Percentiles rank a stretch among this genome's conserved stretches.
Conservation (phyloP, 345 rosid genomes). For the Rubroshorea leprosula region DNA sequence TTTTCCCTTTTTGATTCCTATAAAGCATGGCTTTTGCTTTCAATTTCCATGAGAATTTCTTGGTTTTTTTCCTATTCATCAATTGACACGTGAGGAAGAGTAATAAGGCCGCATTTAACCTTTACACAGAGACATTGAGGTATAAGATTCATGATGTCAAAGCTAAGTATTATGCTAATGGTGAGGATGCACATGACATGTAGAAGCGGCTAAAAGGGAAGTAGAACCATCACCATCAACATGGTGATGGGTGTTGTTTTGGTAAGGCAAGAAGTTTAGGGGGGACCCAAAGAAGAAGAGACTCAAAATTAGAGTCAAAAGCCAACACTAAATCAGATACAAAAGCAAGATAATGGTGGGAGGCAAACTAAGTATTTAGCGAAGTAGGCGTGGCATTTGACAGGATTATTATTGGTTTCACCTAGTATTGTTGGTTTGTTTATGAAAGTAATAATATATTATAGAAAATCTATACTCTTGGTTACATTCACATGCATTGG, state of each 20-base stretch:
- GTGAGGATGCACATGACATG: conserved; percentile 99
- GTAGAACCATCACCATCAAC: conserved; percentile 57
- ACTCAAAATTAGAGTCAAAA: conserved; percentile 47
- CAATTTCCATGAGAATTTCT: no score
- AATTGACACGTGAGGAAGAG: conserved; percentile 97
- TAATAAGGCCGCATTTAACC: conserved; percentile 87
- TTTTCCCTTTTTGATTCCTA: no score
- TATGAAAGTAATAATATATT: no score
- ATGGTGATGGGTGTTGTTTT: conserved; percentile 83
- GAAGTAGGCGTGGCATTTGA: no score
- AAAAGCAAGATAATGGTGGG: conserved; percentile 33
- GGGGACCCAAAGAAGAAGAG: conserved; percentile 30
- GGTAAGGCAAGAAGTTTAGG: conserved; percentile 48
- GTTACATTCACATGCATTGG: no score
- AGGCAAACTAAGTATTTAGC: no score
- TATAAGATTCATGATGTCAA: conserved; percentile 89
- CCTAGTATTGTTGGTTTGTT: no score
- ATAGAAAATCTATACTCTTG: no score
- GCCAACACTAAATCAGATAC: conserved; percentile 33
- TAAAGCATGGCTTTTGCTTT: no score
- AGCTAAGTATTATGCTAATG: conserved; percentile 96
- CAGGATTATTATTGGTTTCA: no score
- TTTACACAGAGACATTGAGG: conserved; percentile 77
- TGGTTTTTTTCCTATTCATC: no score
- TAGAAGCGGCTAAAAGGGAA: conserved; percentile 85